These are phyloP conservation scores for Marasmius fiardii DNA, from an alignment of 1,284 basidiomycete genomes.

Conservation along the genomic window DNA sequence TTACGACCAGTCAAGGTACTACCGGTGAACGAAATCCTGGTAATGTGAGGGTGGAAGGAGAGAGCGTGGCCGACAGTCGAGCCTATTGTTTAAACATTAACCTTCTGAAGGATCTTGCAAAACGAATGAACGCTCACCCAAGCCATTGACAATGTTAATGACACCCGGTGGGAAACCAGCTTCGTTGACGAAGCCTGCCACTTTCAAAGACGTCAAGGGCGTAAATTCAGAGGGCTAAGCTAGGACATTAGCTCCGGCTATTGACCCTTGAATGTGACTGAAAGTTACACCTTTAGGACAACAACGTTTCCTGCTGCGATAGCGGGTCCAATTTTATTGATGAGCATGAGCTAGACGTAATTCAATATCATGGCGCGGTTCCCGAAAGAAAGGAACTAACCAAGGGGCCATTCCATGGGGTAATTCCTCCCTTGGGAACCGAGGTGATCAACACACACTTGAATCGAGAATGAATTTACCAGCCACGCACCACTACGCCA, in stretches of 20 bases:
- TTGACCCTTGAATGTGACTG: background rate
- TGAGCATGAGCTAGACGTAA: conserved; percentile 41
- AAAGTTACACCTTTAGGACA: conserved; percentile 56
- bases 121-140: conserved; percentile 29
- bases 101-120: background rate
- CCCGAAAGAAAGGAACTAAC: conserved; percentile 18
- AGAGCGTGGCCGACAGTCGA: conserved; percentile 63
- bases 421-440: conserved; percentile 76
- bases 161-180: conserved; percentile 69
- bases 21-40: conserved; percentile 45
- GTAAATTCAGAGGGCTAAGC: conserved; percentile 76
- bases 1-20: conserved; percentile 59
- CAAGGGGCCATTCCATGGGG: conserved; percentile 52
- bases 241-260: too few species aligned
- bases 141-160: conserved; percentile 78
- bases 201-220: conserved; percentile 69
- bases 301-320: conserved; percentile 80
- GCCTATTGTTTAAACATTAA: conserved; percentile 37
- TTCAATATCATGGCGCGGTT: background rate
- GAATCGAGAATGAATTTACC: too few species aligned
- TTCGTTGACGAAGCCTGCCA: conserved; percentile 42
- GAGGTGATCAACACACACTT: too few species aligned
- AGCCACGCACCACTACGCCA: conserved; percentile 60
- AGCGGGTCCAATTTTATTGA: conserved; percentile 81
- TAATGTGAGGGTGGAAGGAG: conserved; percentile 39